Base-by-base conservation (phyloP, 257 asterid species). In the Fraxinus excelsior region DNA sequence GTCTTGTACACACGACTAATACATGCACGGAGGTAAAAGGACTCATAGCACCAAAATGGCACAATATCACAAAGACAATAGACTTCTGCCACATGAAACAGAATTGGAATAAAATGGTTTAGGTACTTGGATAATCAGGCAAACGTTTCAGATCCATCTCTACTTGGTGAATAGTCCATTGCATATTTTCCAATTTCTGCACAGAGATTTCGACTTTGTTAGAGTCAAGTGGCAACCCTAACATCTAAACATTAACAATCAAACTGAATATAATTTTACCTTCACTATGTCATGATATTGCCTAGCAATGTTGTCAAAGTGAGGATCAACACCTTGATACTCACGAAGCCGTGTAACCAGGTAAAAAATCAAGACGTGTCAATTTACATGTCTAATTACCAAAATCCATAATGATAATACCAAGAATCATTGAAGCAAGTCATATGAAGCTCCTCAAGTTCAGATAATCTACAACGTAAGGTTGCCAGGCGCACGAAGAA, bases 251-350 rank as follows among this genome's bases (percentile, higher is more conserved):
- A 64, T 53, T 28, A 78, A 35, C 25, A 12, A 11, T 28, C 21
- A 68, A 25, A 14, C 23, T 31, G 68, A 4, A 64, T 5, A 19
- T 7, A 25, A 68, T 26, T 35, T 80, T 89, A 91, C 99, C 98
- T 91, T 91, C 65, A 93, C 97, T 44, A 95, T 90, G 80, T 93
- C 99, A 14, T 95, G 97, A 86, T 95, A 95, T 80, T 95, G 99
- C 85, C 97, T 87, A 37, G 99, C 98, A 74, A 95, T 95, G 71
- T 83, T 86, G 67, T 95, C 99, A 44, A 95, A 95, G 86, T 93
- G 98, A 71, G 98, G 98, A 90, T 95, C 99, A 70, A 95, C 98
- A 26, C 99, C 99, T 86, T 95, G 99, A 81, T 93, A 95, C 85
- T 95, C 99, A 28, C 94, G 92, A 67, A 95, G 97, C 53, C 98